These are phyloP conservation scores for Phialophora macrospora DNA, from an alignment of 2,329 filamentous ascomycete species.

Conservation along the genomic window DNA sequence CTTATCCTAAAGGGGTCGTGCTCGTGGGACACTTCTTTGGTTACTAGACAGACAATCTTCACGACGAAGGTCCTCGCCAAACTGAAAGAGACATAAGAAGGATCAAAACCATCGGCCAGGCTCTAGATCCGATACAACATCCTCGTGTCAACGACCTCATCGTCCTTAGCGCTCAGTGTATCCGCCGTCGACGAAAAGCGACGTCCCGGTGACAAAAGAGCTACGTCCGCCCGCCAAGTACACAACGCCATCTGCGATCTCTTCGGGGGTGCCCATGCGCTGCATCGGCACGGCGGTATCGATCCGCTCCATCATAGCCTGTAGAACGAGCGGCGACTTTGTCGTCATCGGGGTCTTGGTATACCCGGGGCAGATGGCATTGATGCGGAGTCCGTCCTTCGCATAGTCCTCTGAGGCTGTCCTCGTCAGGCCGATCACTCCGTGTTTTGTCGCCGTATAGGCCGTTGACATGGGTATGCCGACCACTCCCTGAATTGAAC, in stretches of 20 bases:
- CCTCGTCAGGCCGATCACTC: constrained; percentile 62
- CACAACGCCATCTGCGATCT: constrained; percentile 66
- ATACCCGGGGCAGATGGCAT: constrained; percentile 47
- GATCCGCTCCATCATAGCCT: constrained; percentile 45
- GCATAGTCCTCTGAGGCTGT: constrained; percentile 64
- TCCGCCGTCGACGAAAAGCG: constrained; percentile 73
- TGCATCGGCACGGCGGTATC: constrained; percentile 54
- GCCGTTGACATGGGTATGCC: constrained; percentile 47
- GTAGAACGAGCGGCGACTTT: constrained; percentile 38
- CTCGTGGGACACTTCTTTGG: too few relatives aligned
- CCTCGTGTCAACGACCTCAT: too few relatives aligned
- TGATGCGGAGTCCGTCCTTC: constrained; percentile 41
- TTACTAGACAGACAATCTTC: too few relatives aligned
- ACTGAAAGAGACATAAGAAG: too few relatives aligned
- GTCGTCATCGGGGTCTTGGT: constrained; percentile 57
- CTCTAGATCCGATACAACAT: too few relatives aligned
- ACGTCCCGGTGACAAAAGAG: constrained; percentile 72
- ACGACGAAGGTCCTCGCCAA: too few relatives aligned
- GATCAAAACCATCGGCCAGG: too few relatives aligned
- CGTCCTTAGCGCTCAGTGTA: constrained; percentile 51
- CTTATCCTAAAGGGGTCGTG: too few relatives aligned
- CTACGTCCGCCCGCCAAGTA: constrained; percentile 71
- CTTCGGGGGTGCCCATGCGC: constrained; percentile 56
- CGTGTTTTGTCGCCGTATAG: constrained; percentile 58
- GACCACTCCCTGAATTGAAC: constrained; percentile 40